phyloP scores from a whole-genome alignment of 108 stramenopile genomes.

The Cyclotella atomus region DNA sequence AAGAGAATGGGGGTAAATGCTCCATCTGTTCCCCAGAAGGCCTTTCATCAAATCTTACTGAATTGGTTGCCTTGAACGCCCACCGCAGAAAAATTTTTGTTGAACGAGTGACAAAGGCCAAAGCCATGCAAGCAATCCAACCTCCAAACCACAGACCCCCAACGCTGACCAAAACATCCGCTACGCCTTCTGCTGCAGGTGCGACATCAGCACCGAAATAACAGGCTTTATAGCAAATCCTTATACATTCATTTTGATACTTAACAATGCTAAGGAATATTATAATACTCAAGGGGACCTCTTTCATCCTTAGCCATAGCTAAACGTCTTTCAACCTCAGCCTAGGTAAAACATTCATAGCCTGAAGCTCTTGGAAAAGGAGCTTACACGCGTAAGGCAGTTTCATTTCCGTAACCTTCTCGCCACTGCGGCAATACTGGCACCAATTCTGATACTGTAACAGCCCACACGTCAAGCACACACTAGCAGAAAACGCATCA shows the following conservation, averaged over 20 bases:
- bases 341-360: conserved; percentile 93
- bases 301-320: conserved; percentile 1
- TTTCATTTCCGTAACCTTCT: conserved; percentile 91
- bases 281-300: too few relatives aligned
- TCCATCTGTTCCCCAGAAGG: conserved; percentile 64
- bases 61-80: conserved; percentile 64
- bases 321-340: conserved; percentile 82
- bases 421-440: conserved; percentile 94
- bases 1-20: conserved; percentile 42
- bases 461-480: conserved; percentile 94
- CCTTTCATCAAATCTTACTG: conserved; percentile 54
- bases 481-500: conserved; percentile 98
- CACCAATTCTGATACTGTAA: conserved; percentile 97
- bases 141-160: not conserved
- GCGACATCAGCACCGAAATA: not conserved
- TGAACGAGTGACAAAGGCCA: conserved; percentile 22
- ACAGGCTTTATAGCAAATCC: not conserved
- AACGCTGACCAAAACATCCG: not conserved
- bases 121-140: not conserved
- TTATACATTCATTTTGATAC: not conserved
- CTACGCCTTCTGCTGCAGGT: not conserved
- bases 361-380: conserved; percentile 97
- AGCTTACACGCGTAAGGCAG: conserved; percentile 99
- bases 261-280: not conserved
- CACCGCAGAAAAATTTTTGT: conserved; percentile 58